Base-by-base conservation (phyloP, 805 yeast species). In the Naumovozyma castellii region DNA sequence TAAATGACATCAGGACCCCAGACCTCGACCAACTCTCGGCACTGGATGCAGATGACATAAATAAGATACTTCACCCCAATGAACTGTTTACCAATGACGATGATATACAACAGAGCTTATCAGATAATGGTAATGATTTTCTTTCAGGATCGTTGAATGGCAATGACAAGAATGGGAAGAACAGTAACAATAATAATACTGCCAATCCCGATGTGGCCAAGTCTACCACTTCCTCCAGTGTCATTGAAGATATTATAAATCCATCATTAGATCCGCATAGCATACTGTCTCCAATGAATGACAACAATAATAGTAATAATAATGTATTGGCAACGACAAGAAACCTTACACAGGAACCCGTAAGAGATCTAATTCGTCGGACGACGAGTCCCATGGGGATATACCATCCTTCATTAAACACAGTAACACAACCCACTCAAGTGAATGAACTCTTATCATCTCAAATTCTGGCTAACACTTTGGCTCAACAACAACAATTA, bases 161-260 rank as follows among this genome's bases (percentile, higher is more conserved):
- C 32, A 15, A 28, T 29, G 39, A 32, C 16, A 41, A 43, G 9
- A 16, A 42, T 25, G 36, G 30, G 2, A 30, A 20, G 17, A 25
- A 29, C 5, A n/a, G 17, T 6, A 17, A 30, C 15, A 17, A 25
- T 16, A 17, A 17, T 13, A 17, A 35, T 13, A 28, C 15, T n/a
- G 22, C 22, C 14, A 15, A 36, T 18, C 16, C n/a, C 5, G 25
- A 28, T 5, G 25, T 20, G 3, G 34, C 20, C 32, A 22, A 18
- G 9, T 18, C 37, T 25, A 34, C 31, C 1, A 15, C 42, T 2
- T 34, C 45, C 12, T 34, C 45, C n/a, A 42, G 47, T 18, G 50
- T 46, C 13, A 51, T 54, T 16, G 61, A 56, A 43, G 59, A 54
- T 39, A 56, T 56, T 22, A 48, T 54, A 2, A 56, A 56, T 36